A percentile compares a stretch with the other conserved stretches of the same genome.
phyloP scores from a whole-genome alignment of 306 rosid species.

The Ceratonia siliqua region DNA sequence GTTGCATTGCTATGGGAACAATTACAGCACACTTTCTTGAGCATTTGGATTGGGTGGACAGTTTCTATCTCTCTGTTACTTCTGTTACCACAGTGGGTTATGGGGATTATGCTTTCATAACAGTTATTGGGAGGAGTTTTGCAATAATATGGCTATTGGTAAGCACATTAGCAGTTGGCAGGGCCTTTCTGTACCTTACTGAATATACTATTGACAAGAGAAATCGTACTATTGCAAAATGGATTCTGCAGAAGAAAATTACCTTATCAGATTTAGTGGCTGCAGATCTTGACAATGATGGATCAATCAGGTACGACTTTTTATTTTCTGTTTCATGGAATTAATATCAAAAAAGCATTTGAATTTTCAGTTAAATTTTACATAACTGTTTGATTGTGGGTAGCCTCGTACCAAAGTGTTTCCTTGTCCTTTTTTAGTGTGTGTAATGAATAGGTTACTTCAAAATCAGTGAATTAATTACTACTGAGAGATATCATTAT shows the following conservation, averaged over 20 bases:
- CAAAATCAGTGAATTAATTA: conserved; percentile 14
- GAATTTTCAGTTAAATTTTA: not conserved
- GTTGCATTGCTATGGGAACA: conserved; percentile 64
- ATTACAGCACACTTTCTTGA: conserved; percentile 51
- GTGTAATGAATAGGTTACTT: not conserved
- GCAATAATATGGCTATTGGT: conserved; percentile 68
- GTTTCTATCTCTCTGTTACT: conserved; percentile 65
- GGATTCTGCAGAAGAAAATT: conserved; percentile 75
- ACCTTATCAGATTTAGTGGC: conserved; percentile 60
- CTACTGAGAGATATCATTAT: not conserved
- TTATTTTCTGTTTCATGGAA: not conserved
- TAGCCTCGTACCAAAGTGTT: not conserved
- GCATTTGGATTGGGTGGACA: conserved; percentile 51
- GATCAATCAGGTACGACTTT: conserved; percentile 71
- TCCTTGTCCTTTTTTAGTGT: not conserved
- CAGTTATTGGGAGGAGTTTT: conserved; percentile 61
- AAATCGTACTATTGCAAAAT: conserved; percentile 51
- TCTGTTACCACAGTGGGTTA: conserved; percentile 81
- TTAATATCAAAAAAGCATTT: not conserved
- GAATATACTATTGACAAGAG: conserved; percentile 69
- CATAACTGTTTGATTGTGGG: not conserved
- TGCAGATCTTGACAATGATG: conserved; percentile 77
- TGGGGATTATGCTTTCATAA: conserved; percentile 62
- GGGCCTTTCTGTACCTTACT: conserved; percentile 67
- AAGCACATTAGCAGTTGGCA: conserved; percentile 68